Evolutionary conservation across 225 moss, liverwort and hornwort genomes (phyloP), one percentile per base, ranked within the genome.

Genomic region (Bryoerythrophyllum caledonicum): DNA sequence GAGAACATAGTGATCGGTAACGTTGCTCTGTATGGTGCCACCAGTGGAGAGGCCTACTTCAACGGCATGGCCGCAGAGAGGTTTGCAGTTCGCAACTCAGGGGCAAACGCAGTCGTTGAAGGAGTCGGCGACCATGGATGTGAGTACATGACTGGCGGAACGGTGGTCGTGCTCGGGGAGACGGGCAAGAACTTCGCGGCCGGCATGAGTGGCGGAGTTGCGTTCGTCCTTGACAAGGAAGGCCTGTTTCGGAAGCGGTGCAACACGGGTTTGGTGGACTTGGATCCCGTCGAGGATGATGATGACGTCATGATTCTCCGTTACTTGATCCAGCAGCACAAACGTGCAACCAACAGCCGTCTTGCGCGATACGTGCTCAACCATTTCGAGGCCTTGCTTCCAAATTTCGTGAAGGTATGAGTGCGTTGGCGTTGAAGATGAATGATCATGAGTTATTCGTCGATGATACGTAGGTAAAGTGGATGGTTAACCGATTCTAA

Each of bases 31-130:
- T 92, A 92, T 49, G 92, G 92, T 20, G 92, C 92, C 2, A 92
- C 90, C 1, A 83, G 85, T 48, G 90, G 90, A 20, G 88, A 90
- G 38, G 90, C 90, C 0, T 92, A 79, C 34, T 92, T 92, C 74
- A 92, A 90, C 75, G 90, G 92, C 32, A 86, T 92, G 92, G 92
- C 90, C 12, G 88, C 92, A 30, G 90, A 92, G 79, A 78, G 88
- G 28, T 92, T 92, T 72, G 86, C 84, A 11, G 92, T 88, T 26
- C 78, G 90, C 20, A 92, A 92, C 74, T 92, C 90, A 2, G 90
- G 92, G 23, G 90, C 85, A 19, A 90, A 79, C 28, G 88, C 88
- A 40, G 90, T 92, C 12, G 92, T 92, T 46, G 90, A 92, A 80
- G 92, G 90, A 57, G 80, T 90, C 2, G 85, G 92, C 51, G 90